A percentile compares a stretch with the other conserved stretches of the same genome.
Conservation (phyloP, 2,329 filamentous ascomycete genomes). For the Neocatenulostroma microsporum region DNA sequence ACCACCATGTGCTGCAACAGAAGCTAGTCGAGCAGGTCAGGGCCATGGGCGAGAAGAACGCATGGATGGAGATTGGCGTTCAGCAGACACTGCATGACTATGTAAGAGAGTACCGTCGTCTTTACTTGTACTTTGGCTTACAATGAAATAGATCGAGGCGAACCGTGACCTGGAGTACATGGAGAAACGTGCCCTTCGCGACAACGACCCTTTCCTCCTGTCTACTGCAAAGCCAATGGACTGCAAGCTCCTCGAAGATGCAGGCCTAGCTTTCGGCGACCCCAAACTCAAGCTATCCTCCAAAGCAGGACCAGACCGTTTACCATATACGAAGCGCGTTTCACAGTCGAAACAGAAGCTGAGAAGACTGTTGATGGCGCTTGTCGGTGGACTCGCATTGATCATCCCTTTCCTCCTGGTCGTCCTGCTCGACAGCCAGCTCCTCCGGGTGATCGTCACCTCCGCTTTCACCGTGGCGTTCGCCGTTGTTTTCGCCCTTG, state of each 20-base stretch:
- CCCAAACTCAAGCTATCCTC: conserved; percentile 4
- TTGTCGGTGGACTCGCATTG: conserved; percentile 10
- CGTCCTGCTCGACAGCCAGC: conserved; percentile 6
- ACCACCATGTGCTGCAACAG: conserved; percentile 17
- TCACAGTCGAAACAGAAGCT: conserved; percentile 3
- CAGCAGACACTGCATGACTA: conserved; percentile 18
- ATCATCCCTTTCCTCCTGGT: conserved; percentile 12
- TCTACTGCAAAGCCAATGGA: conserved; percentile 14
- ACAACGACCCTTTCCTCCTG: conserved; percentile 16
- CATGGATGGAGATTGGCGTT: conserved; percentile 20
- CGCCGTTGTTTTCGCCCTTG: conserved; percentile 6
- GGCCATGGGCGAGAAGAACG: conserved; percentile 14
- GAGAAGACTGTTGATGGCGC: conserved; percentile 9
- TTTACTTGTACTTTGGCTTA: too few species aligned
- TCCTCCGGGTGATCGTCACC: conserved; percentile 7
- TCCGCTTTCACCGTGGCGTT: conserved; percentile 11
- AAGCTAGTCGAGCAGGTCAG: conserved; percentile 19
- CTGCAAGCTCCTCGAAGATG: conserved; percentile 17
- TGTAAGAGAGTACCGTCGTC: conserved; percentile 10
- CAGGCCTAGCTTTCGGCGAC: conserved; percentile 12
- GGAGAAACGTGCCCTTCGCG: conserved; percentile 6
- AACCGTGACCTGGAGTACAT: conserved; percentile 19
- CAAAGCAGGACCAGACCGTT: background rate
- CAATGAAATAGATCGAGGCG: too few species aligned
- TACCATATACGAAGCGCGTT: conserved; percentile 5